phyloP scores from a whole-genome alignment of 768 basidiomycete genomes.

The Pholiota microspora region DNA sequence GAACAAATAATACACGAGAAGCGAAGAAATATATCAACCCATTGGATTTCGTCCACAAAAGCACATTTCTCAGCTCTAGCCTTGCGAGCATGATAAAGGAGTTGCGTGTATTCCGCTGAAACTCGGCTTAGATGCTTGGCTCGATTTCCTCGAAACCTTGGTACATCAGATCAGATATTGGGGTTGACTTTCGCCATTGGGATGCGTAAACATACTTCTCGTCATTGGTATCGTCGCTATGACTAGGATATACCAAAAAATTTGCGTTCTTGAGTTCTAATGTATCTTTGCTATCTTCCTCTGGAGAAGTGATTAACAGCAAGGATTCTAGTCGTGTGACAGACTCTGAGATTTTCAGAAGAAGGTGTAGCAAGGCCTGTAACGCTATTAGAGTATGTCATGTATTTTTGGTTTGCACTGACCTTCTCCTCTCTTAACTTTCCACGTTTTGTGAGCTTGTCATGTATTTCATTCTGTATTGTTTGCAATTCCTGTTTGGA shows the following conservation, averaged over 20 bases:
- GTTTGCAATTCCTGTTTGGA: conserved; percentile 61
- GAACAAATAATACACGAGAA: conserved; percentile 4
- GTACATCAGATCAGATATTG: conserved; percentile 8
- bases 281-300: conserved; percentile 36
- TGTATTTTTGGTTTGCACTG: not conserved
- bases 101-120: conserved; percentile 88
- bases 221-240: conserved; percentile 42
- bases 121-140: conserved; percentile 83
- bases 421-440: conserved; percentile 87
- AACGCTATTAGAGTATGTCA: not conserved
- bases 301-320: conserved; percentile 62
- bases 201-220: conserved; percentile 31
- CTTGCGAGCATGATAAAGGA: conserved; percentile 86
- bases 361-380: conserved; percentile 79
- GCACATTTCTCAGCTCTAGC: conserved; percentile 73
- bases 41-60: conserved; percentile 82
- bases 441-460: conserved; percentile 74
- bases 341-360: conserved; percentile 92
- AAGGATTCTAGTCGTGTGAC: conserved; percentile 86
- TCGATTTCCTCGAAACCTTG: conserved; percentile 57
- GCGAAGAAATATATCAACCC: conserved; percentile 52
- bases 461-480: conserved; percentile 73
- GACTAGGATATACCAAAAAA: conserved; percentile 23
- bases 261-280: conserved; percentile 33
- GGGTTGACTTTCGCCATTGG: not conserved